Evolutionary conservation across 306 rosid species (phyloP).

Genomic region (Quercus cerris): DNA sequence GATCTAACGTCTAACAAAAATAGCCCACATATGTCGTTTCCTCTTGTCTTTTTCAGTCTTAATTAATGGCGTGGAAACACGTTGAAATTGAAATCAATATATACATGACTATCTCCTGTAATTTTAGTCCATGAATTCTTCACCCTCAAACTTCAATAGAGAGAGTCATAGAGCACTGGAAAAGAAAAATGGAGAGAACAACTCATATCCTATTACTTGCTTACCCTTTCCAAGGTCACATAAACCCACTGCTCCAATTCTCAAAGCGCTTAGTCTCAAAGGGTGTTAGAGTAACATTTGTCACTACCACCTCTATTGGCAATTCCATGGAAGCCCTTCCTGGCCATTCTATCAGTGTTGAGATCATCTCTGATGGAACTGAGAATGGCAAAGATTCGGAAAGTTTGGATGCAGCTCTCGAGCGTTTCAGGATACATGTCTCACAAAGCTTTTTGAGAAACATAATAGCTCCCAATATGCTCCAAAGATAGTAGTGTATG

Average conservation of each 20-base stretch:
- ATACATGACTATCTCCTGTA: no score
- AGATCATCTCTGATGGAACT: conserved; percentile 23
- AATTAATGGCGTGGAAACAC: no score
- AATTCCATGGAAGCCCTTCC: background rate
- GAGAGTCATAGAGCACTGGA: no score
- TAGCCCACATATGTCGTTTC: no score
- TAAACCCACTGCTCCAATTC: conserved; percentile 30
- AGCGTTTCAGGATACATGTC: background rate
- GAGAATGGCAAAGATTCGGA: background rate
- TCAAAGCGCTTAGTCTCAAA: conserved; percentile 23
- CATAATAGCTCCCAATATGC: background rate
- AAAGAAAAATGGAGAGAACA: background rate
- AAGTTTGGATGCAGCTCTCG: background rate
- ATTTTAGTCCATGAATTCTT: no score
- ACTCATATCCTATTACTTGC: conserved; percentile 11
- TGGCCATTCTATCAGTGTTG: background rate
- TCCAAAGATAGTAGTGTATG: conserved; percentile 13
- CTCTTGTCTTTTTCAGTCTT: no score
- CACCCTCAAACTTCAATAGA: no score
- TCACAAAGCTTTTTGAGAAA: background rate
- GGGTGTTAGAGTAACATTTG: conserved; percentile 19
- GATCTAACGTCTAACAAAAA: no score
- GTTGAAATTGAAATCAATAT: no score
- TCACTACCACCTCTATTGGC: background rate
- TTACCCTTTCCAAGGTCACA: conserved; percentile 26